Evolutionary conservation across 139 green algal species (phyloP), one percentile per base, ranked within the genome.

Genomic region (Parachlorella kessleri): DNA sequence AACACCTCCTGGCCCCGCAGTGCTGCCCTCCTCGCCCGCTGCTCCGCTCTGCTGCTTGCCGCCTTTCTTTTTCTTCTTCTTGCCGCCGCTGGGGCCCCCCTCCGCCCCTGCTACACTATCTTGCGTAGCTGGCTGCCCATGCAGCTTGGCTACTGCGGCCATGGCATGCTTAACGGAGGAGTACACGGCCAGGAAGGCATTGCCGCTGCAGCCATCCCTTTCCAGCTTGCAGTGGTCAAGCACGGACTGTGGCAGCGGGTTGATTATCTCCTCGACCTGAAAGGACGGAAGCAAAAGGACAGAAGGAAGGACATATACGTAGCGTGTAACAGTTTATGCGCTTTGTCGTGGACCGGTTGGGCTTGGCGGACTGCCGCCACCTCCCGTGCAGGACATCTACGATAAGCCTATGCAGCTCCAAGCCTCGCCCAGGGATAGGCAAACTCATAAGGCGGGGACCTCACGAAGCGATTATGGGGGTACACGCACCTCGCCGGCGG

Each of bases 121-220:
- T 40, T 41, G 39, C 39, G 36, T 41, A 8, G 73, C 70, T 21
- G 42, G 26, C 48, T 72, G 64, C 4, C 83, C 83, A 67, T 98
- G 95, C 80, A 98, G 85, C 78, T 85, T 72, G 9, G 86, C 66
- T 26, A 98, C 93, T 1, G 93, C 94, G 1, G 73, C n/a, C 70
- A 90, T 76, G 4, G 93, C 92, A 3, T 90, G 83, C 41, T 92
- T 94, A 0, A 95, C 89, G 38, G 89, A 86, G n/a, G 79, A 74
- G 81, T 93, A 98, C 3, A 90, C 69, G 4, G 94, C 73, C 24
- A 95, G 79, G 24, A 91, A 73, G 14, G 91, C 74, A 2, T 78
- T 35, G 28, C 90, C 90, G 41, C 36, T 82, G 87, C 94, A 98
- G 40, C 94, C 94, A 71, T 98, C 94, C 18, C 88, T 81, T 18